A percentile compares a stretch with the other conserved stretches of the same genome.
Evolutionary conservation across 2,329 filamentous ascomycete genomes (phyloP).

Genomic region (Teratosphaeria nubilosa): DNA sequence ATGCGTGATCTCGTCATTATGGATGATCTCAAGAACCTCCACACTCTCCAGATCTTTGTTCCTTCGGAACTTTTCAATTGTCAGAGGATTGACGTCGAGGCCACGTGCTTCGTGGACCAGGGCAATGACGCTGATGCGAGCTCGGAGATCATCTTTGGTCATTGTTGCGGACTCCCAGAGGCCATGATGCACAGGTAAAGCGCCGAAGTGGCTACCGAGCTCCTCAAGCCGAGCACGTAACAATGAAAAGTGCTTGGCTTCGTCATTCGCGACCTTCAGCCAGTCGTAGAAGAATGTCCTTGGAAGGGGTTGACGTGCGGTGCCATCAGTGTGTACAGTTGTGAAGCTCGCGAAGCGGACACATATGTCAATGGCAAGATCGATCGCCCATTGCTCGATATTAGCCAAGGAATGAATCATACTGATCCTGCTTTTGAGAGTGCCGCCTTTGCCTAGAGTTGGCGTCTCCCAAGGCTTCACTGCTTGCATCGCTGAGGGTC

Average conservation of each 20-base stretch:
- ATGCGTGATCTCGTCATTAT: constrained; percentile 9
- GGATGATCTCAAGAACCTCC: constrained; percentile 7
- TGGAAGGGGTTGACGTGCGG: neutral
- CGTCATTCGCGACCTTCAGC: constrained; percentile 9
- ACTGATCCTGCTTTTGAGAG: constrained; percentile 5
- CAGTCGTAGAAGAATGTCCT: constrained; percentile 10
- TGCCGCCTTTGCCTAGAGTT: constrained; percentile 6
- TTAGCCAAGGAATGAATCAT: constrained; percentile 9
- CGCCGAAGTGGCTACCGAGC: constrained; percentile 6
- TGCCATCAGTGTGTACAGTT: neutral
- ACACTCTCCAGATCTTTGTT: constrained; percentile 7
- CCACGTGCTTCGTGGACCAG: constrained; percentile 9
- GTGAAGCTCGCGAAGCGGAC: constrained; percentile 7
- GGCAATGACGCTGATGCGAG: constrained; percentile 8
- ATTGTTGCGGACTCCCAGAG: constrained; percentile 7
- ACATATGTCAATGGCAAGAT: constrained; percentile 9
- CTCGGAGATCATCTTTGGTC: constrained; percentile 7
- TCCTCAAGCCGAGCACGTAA: constrained; percentile 6
- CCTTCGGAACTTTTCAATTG: constrained; percentile 8
- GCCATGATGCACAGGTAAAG: constrained; percentile 7
- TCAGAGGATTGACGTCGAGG: constrained; percentile 7
- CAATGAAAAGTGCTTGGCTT: constrained; percentile 8
- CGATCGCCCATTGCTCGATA: constrained; percentile 10
- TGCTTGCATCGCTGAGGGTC: neutral
- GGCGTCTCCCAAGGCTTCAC: constrained; percentile 7